Conservation (phyloP, 257 asterid species). For the Plectranthus barbatus region DNA sequence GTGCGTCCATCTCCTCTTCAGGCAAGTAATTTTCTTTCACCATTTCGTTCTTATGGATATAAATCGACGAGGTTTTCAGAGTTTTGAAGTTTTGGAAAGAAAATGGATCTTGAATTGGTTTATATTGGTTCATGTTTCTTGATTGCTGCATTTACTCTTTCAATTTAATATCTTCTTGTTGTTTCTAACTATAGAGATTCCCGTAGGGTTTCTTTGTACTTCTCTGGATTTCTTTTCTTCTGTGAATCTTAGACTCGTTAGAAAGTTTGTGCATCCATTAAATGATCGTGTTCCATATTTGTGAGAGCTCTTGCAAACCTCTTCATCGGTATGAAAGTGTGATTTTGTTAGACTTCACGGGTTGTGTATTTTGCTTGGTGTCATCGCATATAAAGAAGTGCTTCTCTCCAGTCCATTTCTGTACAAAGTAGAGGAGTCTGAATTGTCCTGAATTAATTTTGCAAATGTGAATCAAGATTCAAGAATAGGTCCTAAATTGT, state of each 20-base stretch:
- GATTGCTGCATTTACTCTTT: not conserved
- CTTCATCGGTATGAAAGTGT: too few species aligned
- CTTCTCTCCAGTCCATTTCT: not conserved
- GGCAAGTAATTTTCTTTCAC: slow-evolving; percentile 14
- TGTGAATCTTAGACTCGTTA: too few species aligned
- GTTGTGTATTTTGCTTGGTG: not conserved
- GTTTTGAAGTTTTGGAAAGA: slow-evolving; percentile 6
- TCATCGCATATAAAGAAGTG: not conserved
- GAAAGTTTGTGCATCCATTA: not conserved
- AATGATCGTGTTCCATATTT: not conserved
- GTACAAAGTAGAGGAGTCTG: not conserved
- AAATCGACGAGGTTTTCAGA: slow-evolving; percentile 10
- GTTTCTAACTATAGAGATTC: not conserved
- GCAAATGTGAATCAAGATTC: not conserved
- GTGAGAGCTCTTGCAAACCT: too few species aligned
- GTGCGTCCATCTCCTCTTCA: slow-evolving; percentile 9
- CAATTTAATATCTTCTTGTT: not conserved
- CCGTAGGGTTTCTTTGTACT: not conserved
- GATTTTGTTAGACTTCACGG: not conserved
- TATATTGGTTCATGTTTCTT: not conserved
- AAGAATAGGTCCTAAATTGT: not conserved
- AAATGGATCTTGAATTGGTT: slow-evolving; percentile 11
- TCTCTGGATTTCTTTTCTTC: too few species aligned
- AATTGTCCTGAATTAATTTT: not conserved
- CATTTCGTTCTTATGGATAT: not conserved